These are phyloP conservation scores for Colletotrichum sp. DNA, from an alignment of 2,329 filamentous ascomycete genomes.

Conservation along the genomic window DNA sequence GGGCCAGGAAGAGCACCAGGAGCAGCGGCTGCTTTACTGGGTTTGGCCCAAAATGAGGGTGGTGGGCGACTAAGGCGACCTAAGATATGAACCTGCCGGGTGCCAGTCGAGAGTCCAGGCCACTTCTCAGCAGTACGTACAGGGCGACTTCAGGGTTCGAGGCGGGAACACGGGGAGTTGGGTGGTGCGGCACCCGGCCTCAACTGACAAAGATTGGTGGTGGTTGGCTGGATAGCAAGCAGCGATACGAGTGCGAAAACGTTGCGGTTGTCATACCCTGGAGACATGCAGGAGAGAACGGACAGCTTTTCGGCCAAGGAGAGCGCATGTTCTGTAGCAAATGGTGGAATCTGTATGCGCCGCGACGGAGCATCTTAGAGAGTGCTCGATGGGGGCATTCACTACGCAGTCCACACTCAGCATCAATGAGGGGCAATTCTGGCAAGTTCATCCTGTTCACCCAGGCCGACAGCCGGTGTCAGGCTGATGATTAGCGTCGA, in stretches of 20 bases:
- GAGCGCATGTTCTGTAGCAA: not conserved
- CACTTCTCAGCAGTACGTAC: not conserved
- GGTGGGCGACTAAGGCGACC: not conserved
- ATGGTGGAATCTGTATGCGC: not conserved
- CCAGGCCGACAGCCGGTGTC: not conserved
- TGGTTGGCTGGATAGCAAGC: not conserved
- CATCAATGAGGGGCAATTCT: not conserved
- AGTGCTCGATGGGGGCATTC: not conserved
- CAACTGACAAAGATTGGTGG: not conserved
- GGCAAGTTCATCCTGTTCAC: not conserved
- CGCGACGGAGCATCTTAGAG: not conserved
- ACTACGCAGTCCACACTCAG: not conserved
- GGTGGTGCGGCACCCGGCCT: not conserved
- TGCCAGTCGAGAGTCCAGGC: not conserved
- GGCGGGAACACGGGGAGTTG: constrained; percentile 2
- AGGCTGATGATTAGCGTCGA: not conserved
- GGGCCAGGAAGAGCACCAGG: constrained; percentile 4
- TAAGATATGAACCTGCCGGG: not conserved
- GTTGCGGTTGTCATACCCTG: not conserved
- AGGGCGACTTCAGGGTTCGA: not conserved
- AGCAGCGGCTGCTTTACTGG: constrained; percentile 1
- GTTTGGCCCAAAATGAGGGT: not conserved
- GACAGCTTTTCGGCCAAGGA: not conserved
- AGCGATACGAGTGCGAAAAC: not conserved
- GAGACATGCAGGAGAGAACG: not conserved